These are phyloP conservation scores for Annona squamosa DNA, from an alignment of 164 flowering plant genomes.

Conservation along the genomic window DNA sequence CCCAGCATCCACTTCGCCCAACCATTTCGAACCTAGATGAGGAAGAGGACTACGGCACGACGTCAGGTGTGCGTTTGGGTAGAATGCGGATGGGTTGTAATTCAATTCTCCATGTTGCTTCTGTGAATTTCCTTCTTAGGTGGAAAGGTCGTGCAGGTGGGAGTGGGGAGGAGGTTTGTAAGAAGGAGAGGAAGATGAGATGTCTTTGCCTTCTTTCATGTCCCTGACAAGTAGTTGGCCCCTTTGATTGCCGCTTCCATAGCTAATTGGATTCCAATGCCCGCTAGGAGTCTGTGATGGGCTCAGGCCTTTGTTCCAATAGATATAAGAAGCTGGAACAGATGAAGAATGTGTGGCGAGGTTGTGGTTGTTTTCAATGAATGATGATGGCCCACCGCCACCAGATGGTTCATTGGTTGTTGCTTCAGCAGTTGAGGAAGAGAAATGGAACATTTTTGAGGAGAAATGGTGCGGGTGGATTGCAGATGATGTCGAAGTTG, in stretches of 20 bases:
- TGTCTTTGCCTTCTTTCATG: constrained; percentile 10
- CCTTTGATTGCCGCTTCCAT: constrained; percentile 22
- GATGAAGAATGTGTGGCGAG: constrained; percentile 9
- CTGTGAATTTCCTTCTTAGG: constrained; percentile 15
- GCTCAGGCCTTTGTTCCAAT: constrained; percentile 27
- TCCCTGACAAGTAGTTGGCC: constrained; percentile 17
- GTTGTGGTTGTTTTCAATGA: too few species aligned
- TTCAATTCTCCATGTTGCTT: constrained; percentile 21
- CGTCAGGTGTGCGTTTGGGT: constrained; percentile 32
- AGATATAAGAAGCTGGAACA: constrained; percentile 7
- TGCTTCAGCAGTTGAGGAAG: constrained; percentile 2
- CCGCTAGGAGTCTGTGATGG: constrained; percentile 18
- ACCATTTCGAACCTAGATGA: constrained; percentile 17
- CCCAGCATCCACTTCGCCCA: constrained; percentile 24
- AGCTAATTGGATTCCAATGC: constrained; percentile 30
- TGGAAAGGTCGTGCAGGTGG: constrained; percentile 17
- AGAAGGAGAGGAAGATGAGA: constrained; percentile 2
- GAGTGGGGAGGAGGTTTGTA: constrained; percentile 20
- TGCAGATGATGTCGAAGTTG: constrained; percentile 20
- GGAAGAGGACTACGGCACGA: constrained; percentile 20
- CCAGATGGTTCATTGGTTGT: too few species aligned
- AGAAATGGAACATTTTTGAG: constrained; percentile 29
- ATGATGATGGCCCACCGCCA: too few species aligned
- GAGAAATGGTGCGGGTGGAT: constrained; percentile 17
- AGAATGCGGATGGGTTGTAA: constrained; percentile 18